These are phyloP conservation scores for Phialophora tarda DNA, from an alignment of 2,329 filamentous ascomycete genomes.

Conservation along the genomic window DNA sequence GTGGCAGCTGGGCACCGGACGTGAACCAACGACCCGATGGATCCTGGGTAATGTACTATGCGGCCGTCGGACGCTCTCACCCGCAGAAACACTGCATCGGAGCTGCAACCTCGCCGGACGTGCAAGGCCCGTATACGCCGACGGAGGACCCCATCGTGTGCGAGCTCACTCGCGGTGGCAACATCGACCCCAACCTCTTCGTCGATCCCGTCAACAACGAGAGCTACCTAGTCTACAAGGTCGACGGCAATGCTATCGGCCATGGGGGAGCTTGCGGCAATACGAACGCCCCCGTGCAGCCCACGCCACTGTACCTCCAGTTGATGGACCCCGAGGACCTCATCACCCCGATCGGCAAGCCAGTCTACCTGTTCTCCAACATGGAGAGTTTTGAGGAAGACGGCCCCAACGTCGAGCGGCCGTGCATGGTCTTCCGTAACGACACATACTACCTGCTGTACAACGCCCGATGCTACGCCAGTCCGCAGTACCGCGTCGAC, in stretches of 20 bases:
- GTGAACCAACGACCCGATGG: constrained; percentile 55
- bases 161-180: constrained; percentile 57
- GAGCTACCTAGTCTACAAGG: constrained; percentile 66
- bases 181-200: constrained; percentile 66
- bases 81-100: constrained; percentile 61
- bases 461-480: constrained; percentile 31
- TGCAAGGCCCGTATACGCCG: constrained; percentile 58
- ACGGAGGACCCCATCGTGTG: constrained; percentile 56
- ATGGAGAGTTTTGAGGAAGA: constrained; percentile 22
- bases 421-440: constrained; percentile 26
- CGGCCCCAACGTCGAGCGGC: constrained; percentile 31
- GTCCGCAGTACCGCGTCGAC: constrained; percentile 28
- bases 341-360: constrained; percentile 23
- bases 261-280: constrained; percentile 46
- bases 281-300: constrained; percentile 44
- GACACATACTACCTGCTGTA: constrained; percentile 33
- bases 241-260: constrained; percentile 63
- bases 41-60: constrained; percentile 63
- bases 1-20: constrained; percentile 61
- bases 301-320: constrained; percentile 36
- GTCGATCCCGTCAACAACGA: constrained; percentile 54
- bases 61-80: constrained; percentile 51
- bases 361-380: constrained; percentile 29
- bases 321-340: constrained; percentile 25
- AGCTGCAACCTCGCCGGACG: constrained; percentile 53